Percentiles rank a stretch among this genome's conserved stretches.
phyloP scores from a whole-genome alignment of 768 basidiomycete species.

The Postia placenta region DNA sequence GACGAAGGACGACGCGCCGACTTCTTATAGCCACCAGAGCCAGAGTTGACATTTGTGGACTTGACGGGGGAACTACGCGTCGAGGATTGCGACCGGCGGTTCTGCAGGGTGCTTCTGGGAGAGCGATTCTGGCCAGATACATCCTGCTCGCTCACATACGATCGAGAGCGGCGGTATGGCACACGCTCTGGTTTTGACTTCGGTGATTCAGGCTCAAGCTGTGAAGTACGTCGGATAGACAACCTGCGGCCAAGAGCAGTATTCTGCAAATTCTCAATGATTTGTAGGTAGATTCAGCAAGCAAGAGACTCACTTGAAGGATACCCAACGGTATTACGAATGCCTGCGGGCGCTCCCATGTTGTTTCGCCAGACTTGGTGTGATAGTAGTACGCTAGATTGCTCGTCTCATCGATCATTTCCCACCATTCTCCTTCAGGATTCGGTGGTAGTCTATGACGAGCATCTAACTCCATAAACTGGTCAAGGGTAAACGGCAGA shows the following conservation, averaged over 20 bases:
- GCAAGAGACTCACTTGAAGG: slow-evolving; percentile 55
- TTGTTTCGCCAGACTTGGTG: slow-evolving; percentile 84
- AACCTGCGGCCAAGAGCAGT: slow-evolving; percentile 67
- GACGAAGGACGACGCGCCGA: slow-evolving; percentile 8
- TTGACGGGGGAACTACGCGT: slow-evolving; percentile 15
- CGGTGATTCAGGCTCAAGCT: slow-evolving; percentile 1
- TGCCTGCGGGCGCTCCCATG: slow-evolving; percentile 85
- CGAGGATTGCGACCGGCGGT: slow-evolving; percentile 21
- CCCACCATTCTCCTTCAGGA: slow-evolving; percentile 93
- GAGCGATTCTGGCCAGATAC: slow-evolving; percentile 1
- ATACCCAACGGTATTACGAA: slow-evolving; percentile 90
- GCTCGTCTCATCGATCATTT: slow-evolving; percentile 77
- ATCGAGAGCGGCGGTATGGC: slow-evolving; percentile 19
- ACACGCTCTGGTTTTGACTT: slow-evolving; percentile 8
- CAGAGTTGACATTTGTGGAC: not conserved
- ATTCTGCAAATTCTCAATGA: slow-evolving; percentile 37
- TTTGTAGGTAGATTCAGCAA: not conserved
- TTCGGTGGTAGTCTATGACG: slow-evolving; percentile 66
- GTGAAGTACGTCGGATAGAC: slow-evolving; percentile 29
- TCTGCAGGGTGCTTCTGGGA: slow-evolving; percentile 4
- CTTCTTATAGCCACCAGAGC: slow-evolving; percentile 5
- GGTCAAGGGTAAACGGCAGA: slow-evolving; percentile 46
- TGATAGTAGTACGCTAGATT: slow-evolving; percentile 93
- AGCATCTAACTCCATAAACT: not conserved
- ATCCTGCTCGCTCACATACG: slow-evolving; percentile 16